Base-by-base conservation (phyloP, 73 alveolate species). In the Paramecium sonneborni region DNA sequence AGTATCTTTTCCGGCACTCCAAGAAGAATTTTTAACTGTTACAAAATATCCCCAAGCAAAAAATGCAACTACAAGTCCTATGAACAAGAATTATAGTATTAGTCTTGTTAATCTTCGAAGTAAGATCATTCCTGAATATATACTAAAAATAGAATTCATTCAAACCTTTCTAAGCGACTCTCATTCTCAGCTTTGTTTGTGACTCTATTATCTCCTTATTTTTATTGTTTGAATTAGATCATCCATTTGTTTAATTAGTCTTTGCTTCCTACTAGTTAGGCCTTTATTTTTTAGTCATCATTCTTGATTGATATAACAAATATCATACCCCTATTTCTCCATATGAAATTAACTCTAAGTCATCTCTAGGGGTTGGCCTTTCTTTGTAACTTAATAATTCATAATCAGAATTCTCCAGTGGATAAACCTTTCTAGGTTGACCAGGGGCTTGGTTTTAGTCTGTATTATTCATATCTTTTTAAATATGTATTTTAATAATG, bases 11-110 rank as follows among this genome's bases (percentile, higher is more conserved):
- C 7, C 15, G 5, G 87, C 87, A 39, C 23, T 74, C 87, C 87
- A 74, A 3, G 87, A 37, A 15, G 87, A 34, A 35, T 74, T 20
- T 74, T 39, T 39, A 37, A 74, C 87, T 39, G 87, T 37, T 37
- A 74, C 87, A n/a, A 37, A 74, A 37, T 74, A 74, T 37, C 87
- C 87, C 87, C 87, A 74, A 10, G 58, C 56, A 39, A 74, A 74
- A 7, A 74, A 37, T 32, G 68, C 87, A 0, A 74, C 44, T 0
- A 74, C 87, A 32, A 39, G 11, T 9, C 87, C 55, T 5, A 74
- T 37, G 15, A 39, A 37, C n/a, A 74, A 28, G 9, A 74, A 32
- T 24, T 74, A 39, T 5, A 74, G 87, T 0, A 74, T 28, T 30
- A 74, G 34, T 74, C 87, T 74, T 15, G 87, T 74, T 14, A 74